Evolutionary conservation across 345 rosid genomes (phyloP).

Genomic region (Corchorus olitorius): DNA sequence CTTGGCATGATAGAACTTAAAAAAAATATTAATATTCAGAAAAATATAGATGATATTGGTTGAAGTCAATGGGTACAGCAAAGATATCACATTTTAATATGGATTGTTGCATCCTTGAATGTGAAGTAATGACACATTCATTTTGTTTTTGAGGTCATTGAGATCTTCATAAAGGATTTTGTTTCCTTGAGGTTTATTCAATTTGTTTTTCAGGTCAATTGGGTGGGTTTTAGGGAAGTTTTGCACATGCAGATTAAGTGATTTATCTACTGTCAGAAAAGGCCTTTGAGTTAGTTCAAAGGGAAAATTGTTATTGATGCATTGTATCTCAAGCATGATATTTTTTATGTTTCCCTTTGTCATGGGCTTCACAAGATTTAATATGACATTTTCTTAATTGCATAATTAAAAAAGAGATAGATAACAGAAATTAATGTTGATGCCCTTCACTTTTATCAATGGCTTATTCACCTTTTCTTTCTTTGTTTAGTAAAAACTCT

Average conservation of each 20-base stretch:
- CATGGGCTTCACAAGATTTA: too few species aligned
- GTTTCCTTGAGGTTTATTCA: background rate
- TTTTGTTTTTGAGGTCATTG: background rate
- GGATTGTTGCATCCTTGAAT: background rate
- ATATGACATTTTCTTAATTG: too few species aligned
- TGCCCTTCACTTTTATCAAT: background rate
- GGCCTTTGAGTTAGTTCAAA: slow-evolving; percentile 13
- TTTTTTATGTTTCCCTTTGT: too few species aligned
- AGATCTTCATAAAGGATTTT: background rate
- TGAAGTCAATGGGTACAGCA: background rate
- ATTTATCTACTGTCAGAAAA: slow-evolving; percentile 16
- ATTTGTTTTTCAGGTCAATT: slow-evolving; percentile 1
- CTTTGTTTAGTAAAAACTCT: background rate
- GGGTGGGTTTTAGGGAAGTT: slow-evolving; percentile 15
- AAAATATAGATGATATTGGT: background rate
- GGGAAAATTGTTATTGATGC: slow-evolving; percentile 13
- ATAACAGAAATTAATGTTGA: too few species aligned
- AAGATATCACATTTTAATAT: background rate
- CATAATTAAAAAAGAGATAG: too few species aligned
- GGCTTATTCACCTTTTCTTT: background rate
- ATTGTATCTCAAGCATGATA: background rate
- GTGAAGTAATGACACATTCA: background rate
- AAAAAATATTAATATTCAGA: background rate
- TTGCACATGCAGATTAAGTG: slow-evolving; percentile 29
- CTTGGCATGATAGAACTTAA: background rate